Evolutionary conservation across 1,284 basidiomycete species (phyloP), one percentile per base, ranked within the genome.

Genomic region (Pseudomicrostroma phylloplanum): DNA sequence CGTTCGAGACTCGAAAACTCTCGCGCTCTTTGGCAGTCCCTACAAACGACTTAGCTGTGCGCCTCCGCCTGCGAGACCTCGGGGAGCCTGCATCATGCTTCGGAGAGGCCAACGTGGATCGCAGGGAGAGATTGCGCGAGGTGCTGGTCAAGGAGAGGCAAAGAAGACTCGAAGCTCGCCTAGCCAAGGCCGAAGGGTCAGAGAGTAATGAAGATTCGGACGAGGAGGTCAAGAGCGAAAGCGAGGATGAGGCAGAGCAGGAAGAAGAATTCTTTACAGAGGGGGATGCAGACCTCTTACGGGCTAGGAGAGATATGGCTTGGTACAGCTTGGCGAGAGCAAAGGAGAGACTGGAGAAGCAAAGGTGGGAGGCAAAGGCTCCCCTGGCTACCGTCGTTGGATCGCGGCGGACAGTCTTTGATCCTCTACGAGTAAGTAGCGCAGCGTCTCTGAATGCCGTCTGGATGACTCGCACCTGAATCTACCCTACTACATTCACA

Each of bases 241-340:
- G 61, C 59, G 62, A 67, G 36, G 30, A 66, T 67, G 42, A 25
- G 9, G 15, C 65, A 11, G 70, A 89, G 83, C 71, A 82, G 55
- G 86, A 90, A 76, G 93, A 96, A 77, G 96, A 98, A 77, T 98
- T 98, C 82, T 98, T 93, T 80, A 90, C 94, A 2, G 89, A 91
- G 63, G 94, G 94, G 2, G 86, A 90, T 1, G 82, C 91, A 9
- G 89, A 89, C 67, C 84, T 99, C 57, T 83, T 97, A 49, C 85
- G 89, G 72, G 87, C 92, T 56, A 85, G 96, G 65, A 84, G 88
- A 75, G 85, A 83, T 67, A 86, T 98, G 71, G 93, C 93, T 59
- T 88, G 89, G 79, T 96, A 88, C 81, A 97, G 94, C 71, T 84
- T 98, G 65, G 87, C 88, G 84, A 92, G 92, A 86, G 92, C 94